Evolutionary conservation across 2,329 filamentous ascomycete genomes (phyloP), one percentile per base, ranked within the genome.

Genomic region (Trichocomaceae sp.): DNA sequence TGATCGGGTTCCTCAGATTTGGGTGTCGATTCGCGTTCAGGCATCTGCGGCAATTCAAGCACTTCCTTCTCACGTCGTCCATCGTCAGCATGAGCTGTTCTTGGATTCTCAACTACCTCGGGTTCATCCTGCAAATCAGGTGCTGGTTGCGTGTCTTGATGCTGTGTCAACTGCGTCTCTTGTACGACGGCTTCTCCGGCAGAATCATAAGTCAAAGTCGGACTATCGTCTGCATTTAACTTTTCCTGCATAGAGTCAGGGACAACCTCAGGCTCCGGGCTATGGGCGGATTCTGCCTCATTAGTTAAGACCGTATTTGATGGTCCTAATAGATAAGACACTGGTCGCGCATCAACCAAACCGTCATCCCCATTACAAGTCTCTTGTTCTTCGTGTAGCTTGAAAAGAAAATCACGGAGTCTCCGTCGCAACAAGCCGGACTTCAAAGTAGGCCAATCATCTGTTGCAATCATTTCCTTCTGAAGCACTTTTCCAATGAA

Each of bases 401-500:
- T 59, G 50, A 89, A 79, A 0, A 96, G 77, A 39, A 86, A 77
- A 0, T 82, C 69, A 29, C 90, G 83, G 42, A 95, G 83, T 5
- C 81, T 74, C 33, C 71, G 70, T 20, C 91, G 83, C 63, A 92
- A 80, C 8, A 77, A 66, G 0, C 79, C 77, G 0, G 82, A 75
- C 49, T 76, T 68, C 59, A 82, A 72, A 31, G 74, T 69, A n/a
- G 75, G 75, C 77, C 82, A 84, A 54, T 83, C 79, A 19, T 67
- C 67, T 1, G 75, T 59, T 2, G 79, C 74, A 31, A 83, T 73
- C 65, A 90, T 81, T 60, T 87, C 79, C 41, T 79, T 81, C 23
- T 77, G 79, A 5, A 96, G 74, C 17, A 95, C 73, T 57, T 81
- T 84, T 19, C 73, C 73, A 15, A 88, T 77, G 60, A 95, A 93